These are phyloP conservation scores for Neopestalotiopsis rosae DNA, from an alignment of 2,329 filamentous ascomycete genomes.

Conservation along the genomic window DNA sequence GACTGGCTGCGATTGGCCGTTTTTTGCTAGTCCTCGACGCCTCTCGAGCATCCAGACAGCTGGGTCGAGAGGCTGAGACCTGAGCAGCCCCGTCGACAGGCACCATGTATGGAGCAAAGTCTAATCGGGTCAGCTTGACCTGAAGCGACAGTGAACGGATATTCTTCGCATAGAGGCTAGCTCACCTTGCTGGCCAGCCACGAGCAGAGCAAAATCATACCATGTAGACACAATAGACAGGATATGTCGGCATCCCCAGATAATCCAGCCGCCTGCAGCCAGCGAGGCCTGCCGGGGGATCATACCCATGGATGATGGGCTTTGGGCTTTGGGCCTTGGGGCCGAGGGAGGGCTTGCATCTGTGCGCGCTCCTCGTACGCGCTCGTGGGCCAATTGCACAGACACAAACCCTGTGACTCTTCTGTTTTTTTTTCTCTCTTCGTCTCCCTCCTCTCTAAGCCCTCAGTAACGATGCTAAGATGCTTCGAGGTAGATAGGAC, in stretches of 20 bases:
- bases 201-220: not conserved
- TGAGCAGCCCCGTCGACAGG: not conserved
- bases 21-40: not conserved
- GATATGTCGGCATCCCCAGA: not conserved
- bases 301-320: no score
- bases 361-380: not conserved
- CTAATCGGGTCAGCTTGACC: not conserved
- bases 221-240: no score
- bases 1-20: not conserved
- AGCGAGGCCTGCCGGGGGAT: not conserved
- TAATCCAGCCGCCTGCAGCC: not conserved
- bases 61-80: conserved; percentile 1
- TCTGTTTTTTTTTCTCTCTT: no score
- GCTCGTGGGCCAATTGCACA: not conserved
- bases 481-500: not conserved
- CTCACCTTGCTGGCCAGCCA: not conserved
- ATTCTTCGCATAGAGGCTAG: not conserved
- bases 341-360: no score
- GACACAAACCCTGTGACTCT: not conserved
- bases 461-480: not conserved
- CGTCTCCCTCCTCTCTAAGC: not conserved
- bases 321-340: no score
- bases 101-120: not conserved
- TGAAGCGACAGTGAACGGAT: not conserved
- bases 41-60: not conserved